Evolutionary conservation across 352 stramenopile species (phyloP).

Genomic region (Hyaloperonospora brassicae): DNA sequence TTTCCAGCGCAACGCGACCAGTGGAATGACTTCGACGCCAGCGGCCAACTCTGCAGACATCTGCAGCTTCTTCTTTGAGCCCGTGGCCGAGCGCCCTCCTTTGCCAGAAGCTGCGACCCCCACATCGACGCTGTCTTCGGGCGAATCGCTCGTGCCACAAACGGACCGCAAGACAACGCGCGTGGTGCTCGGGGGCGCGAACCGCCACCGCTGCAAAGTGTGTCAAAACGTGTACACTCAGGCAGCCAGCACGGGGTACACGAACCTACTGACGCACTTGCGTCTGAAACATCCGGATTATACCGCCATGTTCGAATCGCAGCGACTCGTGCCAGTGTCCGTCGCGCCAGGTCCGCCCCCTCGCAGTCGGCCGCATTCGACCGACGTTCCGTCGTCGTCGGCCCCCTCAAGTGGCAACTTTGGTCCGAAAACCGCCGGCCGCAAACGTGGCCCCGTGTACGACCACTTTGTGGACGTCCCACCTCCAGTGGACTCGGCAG

Average conservation of each 20-base stretch:
- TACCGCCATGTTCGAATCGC: conserved; percentile 17
- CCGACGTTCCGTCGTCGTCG: conserved; percentile 1
- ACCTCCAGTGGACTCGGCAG: not conserved
- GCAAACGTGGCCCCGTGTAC: conserved; percentile 33
- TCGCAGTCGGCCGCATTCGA: not conserved
- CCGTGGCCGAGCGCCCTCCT: conserved; percentile 10
- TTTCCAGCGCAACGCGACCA: too few relatives aligned
- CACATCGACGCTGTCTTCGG: conserved; percentile 1
- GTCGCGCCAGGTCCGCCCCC: not conserved
- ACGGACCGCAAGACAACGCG: conserved; percentile 17
- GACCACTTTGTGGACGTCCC: conserved; percentile 28
- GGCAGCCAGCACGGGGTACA: conserved; percentile 29
- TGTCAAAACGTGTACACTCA: conserved; percentile 31
- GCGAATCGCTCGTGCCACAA: conserved; percentile 9
- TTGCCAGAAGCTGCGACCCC: not conserved
- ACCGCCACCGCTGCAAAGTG: conserved; percentile 29
- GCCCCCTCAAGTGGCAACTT: conserved; percentile 8
- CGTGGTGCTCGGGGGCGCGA: conserved; percentile 11
- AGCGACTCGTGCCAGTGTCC: conserved; percentile 4
- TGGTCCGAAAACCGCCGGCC: conserved; percentile 12
- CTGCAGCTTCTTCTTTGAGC: conserved; percentile 37
- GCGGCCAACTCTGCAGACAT: conserved; percentile 21
- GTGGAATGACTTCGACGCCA: too few relatives aligned
- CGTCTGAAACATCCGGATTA: conserved; percentile 32
- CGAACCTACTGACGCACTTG: conserved; percentile 34